Percentiles rank a stretch among this genome's conserved stretches.
Conservation (phyloP, 176 grass and related monocot genomes). For the maize (Zea mays) region DNA sequence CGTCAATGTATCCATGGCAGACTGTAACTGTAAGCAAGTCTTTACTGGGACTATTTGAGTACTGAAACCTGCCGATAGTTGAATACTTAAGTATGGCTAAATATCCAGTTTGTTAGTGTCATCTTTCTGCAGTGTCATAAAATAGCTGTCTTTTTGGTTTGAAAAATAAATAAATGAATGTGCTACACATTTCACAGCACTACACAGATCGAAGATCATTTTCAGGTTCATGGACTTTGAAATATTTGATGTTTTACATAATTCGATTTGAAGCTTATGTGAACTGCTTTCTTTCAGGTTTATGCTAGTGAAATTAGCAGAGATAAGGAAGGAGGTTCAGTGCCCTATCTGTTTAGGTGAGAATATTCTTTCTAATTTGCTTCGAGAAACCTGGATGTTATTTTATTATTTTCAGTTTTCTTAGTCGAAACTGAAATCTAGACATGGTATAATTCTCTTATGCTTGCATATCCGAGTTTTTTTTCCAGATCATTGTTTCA, state of each 20-base stretch:
- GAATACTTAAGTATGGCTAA: neutral
- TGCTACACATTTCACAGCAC: neutral
- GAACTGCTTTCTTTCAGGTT: constrained; percentile 46
- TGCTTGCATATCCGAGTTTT: neutral
- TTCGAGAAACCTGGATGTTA: neutral
- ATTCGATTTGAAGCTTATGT: constrained; percentile 27
- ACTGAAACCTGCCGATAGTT: neutral
- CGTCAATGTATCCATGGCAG: constrained; percentile 2
- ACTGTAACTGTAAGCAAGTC: neutral
- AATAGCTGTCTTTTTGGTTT: neutral
- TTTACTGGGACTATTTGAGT: neutral
- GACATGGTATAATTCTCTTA: constrained; percentile 18
- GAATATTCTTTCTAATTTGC: constrained; percentile 8
- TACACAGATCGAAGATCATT: neutral
- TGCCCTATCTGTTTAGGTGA: constrained; percentile 81
- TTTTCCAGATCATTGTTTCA: constrained; percentile 14
- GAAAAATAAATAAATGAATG: neutral
- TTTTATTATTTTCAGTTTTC: constrained; percentile 12
- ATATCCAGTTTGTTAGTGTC: constrained; percentile 7
- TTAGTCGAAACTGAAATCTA: constrained; percentile 7
- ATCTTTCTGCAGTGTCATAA: neutral
- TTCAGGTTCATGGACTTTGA: constrained; percentile 6
- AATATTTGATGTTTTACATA: constrained; percentile 29
- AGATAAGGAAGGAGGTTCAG: constrained; percentile 65
- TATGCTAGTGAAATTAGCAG: constrained; percentile 60